Evolutionary conservation across 1,284 basidiomycete species (phyloP), one percentile per base, ranked within the genome.

Genomic region (Leccinum solheimii): DNA sequence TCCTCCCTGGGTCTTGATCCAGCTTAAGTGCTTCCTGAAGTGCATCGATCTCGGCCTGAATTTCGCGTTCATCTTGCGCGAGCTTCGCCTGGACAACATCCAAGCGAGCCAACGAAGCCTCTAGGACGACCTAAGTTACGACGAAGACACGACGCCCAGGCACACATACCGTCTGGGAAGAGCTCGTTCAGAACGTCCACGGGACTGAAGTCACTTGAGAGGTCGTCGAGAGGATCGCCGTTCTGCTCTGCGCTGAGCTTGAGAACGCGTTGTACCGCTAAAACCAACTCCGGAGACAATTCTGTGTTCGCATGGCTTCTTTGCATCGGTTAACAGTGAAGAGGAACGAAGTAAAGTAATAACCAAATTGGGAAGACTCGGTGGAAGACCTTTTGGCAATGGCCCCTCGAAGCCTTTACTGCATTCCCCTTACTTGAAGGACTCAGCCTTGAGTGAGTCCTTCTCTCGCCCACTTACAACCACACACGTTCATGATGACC

Each of bases 1-100:
- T 95, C 66, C 87, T 83, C 58, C 85, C 84, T 21, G 92, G 91
- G 74, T 94, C 91, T 74, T 96, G 94, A 69, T 92, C 90, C 14
- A 77, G 79, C 65, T 82, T 81, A 58, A 97, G 76, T 70, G 92
- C 86, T 36, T 77, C 78, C 62, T 88, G 85, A 59, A 97, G 79
- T 9, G 75, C 70, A 57, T 86, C 81, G 45, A 97, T 88, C 77
- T 95, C 91, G n/a, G 79, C 77, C 68, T 87, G 84, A n/a, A 94
- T 76, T 57, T 83, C 80, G 26, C 76, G 76, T 61, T 90, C 87
- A 59, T 86, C 84, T 62, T 86, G 81, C 11, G 80, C 77, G 2
- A 94, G 81, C 23, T 81, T 79, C 5, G 80, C 73, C 67, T 87
- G 88, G 7, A 93, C 84, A 9, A 77, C 77, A 36, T 88, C 86